These are phyloP conservation scores for Schwanniomyces sp. DNA, from an alignment of 805 yeast genomes.

Conservation along the genomic window DNA sequence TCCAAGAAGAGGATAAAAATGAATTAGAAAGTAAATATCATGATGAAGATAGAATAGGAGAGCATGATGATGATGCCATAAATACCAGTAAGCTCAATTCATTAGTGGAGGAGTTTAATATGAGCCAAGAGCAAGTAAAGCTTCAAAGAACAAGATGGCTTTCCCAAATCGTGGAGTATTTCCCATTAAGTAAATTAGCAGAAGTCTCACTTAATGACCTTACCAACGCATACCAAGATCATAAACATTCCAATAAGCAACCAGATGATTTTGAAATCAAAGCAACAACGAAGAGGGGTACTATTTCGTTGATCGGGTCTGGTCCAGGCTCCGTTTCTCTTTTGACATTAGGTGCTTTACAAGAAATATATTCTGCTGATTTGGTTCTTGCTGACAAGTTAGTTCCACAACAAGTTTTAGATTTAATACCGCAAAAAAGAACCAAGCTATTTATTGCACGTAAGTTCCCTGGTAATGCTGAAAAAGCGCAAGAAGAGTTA, in stretches of 20 bases:
- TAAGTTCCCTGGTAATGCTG: slow-evolving; percentile 97
- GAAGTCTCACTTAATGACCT: slow-evolving; percentile 60
- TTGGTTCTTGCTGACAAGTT: slow-evolving; percentile 85
- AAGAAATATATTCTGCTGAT: slow-evolving; percentile 80
- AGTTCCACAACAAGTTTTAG: slow-evolving; percentile 85
- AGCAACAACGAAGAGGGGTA: slow-evolving; percentile 35
- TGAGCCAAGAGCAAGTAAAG: slow-evolving; percentile 51
- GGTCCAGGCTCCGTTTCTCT: slow-evolving; percentile 90
- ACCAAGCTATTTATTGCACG: slow-evolving; percentile 84
- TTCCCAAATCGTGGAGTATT: slow-evolving; percentile 87
- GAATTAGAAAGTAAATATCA: slow-evolving; percentile 15
- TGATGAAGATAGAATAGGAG: slow-evolving; percentile 44
- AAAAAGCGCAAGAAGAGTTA: slow-evolving; percentile 85
- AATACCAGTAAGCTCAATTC: slow-evolving; percentile 59
- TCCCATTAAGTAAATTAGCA: slow-evolving; percentile 68
- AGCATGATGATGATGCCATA: slow-evolving; percentile 67
- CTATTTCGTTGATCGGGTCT: slow-evolving; percentile 83
- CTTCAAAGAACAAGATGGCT: slow-evolving; percentile 77
- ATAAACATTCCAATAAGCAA: slow-evolving; percentile 3
- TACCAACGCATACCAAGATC: slow-evolving; percentile 37
- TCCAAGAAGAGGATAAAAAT: slow-evolving; percentile 52
- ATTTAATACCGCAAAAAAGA: slow-evolving; percentile 66
- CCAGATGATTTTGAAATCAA: not conserved
- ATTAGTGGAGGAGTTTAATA: slow-evolving; percentile 59
- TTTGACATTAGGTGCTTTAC: slow-evolving; percentile 81